Percentiles rank a stretch among this genome's conserved stretches.
Evolutionary conservation across 2,329 filamentous ascomycete species (phyloP).

Genomic region (Colletotrichum orchidophilum): DNA sequence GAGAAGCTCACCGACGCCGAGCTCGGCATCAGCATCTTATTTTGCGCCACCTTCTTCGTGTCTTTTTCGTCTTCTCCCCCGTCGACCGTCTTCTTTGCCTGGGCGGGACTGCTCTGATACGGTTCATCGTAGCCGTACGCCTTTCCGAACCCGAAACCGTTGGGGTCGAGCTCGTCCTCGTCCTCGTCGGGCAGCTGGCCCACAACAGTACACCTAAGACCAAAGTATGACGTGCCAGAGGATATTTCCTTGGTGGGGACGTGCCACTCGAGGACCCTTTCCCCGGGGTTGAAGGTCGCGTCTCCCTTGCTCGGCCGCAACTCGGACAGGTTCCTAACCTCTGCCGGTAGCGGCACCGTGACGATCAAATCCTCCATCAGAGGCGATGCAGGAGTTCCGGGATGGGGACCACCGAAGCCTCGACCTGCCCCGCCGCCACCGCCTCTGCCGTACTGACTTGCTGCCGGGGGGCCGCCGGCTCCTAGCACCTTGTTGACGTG

Average conservation of each 20-base stretch:
- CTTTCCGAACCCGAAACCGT: constrained; percentile 60
- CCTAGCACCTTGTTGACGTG: constrained; percentile 72
- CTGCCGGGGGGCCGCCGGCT: constrained; percentile 47
- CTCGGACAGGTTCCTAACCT: constrained; percentile 85
- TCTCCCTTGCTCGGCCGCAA: constrained; percentile 85
- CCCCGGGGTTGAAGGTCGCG: constrained; percentile 80
- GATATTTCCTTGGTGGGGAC: constrained; percentile 81
- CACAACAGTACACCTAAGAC: constrained; percentile 81
- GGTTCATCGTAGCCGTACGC: constrained; percentile 65
- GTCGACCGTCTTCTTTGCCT: constrained; percentile 43
- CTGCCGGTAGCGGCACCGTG: constrained; percentile 79
- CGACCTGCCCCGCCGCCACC: constrained; percentile 47
- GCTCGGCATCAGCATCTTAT: constrained; percentile 82
- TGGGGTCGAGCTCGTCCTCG: constrained; percentile 58
- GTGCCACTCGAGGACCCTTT: constrained; percentile 81
- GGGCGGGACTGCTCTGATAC: constrained; percentile 58
- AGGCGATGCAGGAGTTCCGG: constrained; percentile 66
- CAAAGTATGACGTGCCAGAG: constrained; percentile 73
- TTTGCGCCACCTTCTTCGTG: constrained; percentile 68
- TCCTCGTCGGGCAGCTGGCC: constrained; percentile 66
- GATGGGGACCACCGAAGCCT: constrained; percentile 56
- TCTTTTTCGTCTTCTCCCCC: constrained; percentile 56
- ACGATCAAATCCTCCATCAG: constrained; percentile 81
- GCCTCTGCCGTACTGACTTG: constrained; percentile 51
- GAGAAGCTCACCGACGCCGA: constrained; percentile 79